Conservation (phyloP, 768 basidiomycete genomes). For the Amanita muscaria region DNA sequence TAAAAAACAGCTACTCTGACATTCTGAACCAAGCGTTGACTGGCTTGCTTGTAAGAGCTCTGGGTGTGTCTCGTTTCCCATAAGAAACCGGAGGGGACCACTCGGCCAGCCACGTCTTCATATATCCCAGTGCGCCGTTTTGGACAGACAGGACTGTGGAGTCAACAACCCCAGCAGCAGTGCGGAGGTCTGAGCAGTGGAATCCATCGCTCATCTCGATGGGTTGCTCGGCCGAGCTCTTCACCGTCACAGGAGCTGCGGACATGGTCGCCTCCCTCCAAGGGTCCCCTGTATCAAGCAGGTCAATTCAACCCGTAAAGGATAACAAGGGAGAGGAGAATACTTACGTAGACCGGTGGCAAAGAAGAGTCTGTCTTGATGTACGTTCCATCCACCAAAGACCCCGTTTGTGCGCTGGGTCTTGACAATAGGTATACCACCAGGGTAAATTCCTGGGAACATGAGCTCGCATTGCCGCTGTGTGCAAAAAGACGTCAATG, state of each 20-base stretch:
- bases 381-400: slow-evolving; percentile 59
- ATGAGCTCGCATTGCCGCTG: slow-evolving; percentile 64
- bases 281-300: slow-evolving; percentile 45
- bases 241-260: slow-evolving; percentile 35
- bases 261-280: slow-evolving; percentile 67
- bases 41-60: slow-evolving; percentile 3
- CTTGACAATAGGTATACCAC: slow-evolving; percentile 33
- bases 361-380: slow-evolving; percentile 53
- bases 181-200: slow-evolving; percentile 55
- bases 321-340: background rate
- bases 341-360: slow-evolving; percentile 58
- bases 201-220: slow-evolving; percentile 55
- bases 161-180: slow-evolving; percentile 34
- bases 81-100: slow-evolving; percentile 27
- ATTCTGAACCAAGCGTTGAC: slow-evolving; percentile 10
- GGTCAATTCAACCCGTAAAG: background rate
- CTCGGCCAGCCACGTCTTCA: slow-evolving; percentile 50
- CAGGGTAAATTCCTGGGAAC: slow-evolving; percentile 53
- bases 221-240: slow-evolving; percentile 44
- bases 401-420: slow-evolving; percentile 33
- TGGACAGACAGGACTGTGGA: slow-evolving; percentile 47
- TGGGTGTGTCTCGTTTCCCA: too few relatives aligned
- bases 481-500: background rate
- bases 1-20: too few relatives aligned
- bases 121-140: slow-evolving; percentile 37